Base-by-base conservation (phyloP, 441 rosid genomes). In the Geranium incanum region DNA sequence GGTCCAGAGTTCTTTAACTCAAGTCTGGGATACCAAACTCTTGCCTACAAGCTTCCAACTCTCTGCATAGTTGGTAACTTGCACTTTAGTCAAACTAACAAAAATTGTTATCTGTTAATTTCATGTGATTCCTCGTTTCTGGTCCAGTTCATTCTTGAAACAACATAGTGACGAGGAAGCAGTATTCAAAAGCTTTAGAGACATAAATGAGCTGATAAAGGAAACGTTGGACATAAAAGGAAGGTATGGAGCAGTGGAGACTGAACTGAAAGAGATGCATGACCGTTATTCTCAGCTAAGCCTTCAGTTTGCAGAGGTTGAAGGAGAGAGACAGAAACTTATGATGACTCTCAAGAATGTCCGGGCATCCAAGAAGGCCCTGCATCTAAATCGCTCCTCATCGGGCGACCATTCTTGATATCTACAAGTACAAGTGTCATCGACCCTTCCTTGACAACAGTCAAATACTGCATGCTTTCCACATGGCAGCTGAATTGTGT, bases 181-280 rank as follows among this genome's bases (percentile, higher is more conserved):
- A 64, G 85, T 93, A 75, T 89, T 93, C 80, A 89, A 86, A 81
- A 93, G 97, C 84, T 95, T 95, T 74, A 93, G 86, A 81, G 97
- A 95, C 85, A 95, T 91, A 81, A 95, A 95, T 70, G 88, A 89
- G 70, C 86, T 93, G 77, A 93, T 95, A 38, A 89, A 86, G 75
- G 98, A 91, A 77, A 91, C 86, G 93, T 79, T 95, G 79, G 90
- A 91, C 78, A 62, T 89, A 11, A 92, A 89, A 85, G 93, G 83
- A 33, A 88, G 85, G 83, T 85, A 87, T 70, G 72, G 85, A 21
- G 68, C 83, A 11, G 80, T 87, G 16, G 89, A 89, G 80, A 84
- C 85, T 13, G 95, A 89, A 82, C 87, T 89, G 12, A 85, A 74
- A 76, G 95, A 89, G 69, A 89, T 89, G 92, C 95, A 87, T 19